Evolutionary conservation across 2,329 filamentous ascomycete species (phyloP).

Genomic region (Alternaria atra): DNA sequence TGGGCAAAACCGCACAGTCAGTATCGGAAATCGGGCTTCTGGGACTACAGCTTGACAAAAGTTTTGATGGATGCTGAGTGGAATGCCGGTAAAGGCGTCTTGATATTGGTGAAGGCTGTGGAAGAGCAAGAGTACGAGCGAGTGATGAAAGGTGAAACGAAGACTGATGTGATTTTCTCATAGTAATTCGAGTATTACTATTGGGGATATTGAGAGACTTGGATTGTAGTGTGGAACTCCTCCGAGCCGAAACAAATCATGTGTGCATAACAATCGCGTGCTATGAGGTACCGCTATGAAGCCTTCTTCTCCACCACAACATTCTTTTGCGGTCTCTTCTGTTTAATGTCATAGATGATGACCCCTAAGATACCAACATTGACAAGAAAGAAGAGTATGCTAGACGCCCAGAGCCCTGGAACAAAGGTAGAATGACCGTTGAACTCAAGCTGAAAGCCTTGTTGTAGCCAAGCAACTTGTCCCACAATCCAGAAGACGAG

Average conservation of each 20-base stretch:
- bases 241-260: background rate
- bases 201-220: background rate
- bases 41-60: background rate
- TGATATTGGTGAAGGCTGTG: background rate
- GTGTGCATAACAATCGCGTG: background rate
- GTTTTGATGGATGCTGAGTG: conserved; percentile 4
- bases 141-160: background rate
- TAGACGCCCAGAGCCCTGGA: conserved; percentile 80
- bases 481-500: conserved; percentile 76
- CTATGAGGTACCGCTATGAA: background rate
- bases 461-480: conserved; percentile 67
- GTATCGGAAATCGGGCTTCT: background rate
- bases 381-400: conserved; percentile 80
- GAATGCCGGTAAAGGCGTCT: background rate
- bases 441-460: conserved; percentile 61
- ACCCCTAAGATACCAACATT: conserved; percentile 90
- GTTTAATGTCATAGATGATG: conserved; percentile 70
- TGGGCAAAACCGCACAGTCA: background rate
- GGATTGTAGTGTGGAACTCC: background rate
- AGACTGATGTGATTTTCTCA: no score
- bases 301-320: background rate
- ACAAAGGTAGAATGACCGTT: conserved; percentile 83
- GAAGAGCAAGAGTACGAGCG: background rate
- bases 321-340: background rate
- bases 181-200: no score